These are phyloP conservation scores for Phytophthora meadii DNA, from an alignment of 352 stramenopile genomes.

Conservation along the genomic window DNA sequence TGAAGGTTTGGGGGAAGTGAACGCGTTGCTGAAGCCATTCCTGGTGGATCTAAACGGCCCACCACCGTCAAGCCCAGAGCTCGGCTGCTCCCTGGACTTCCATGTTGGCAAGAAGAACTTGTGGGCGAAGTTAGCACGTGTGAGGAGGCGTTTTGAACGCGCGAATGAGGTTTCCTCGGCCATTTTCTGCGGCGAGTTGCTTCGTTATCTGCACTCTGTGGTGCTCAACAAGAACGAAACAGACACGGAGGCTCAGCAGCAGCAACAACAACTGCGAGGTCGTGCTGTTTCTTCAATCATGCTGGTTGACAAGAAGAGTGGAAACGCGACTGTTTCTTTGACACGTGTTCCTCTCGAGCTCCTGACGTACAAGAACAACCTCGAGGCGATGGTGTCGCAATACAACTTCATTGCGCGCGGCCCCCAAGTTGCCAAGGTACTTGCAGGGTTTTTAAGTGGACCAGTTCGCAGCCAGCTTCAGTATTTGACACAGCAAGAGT, in stretches of 20 bases:
- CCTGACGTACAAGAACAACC: conserved; percentile 80
- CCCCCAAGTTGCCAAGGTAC: conserved; percentile 49
- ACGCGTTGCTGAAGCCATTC: conserved; percentile 62
- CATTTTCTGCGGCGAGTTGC: conserved; percentile 70
- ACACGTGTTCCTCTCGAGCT: conserved; percentile 67
- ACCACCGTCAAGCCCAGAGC: conserved; percentile 40
- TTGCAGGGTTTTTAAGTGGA: conserved; percentile 68
- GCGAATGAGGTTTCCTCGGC: conserved; percentile 70
- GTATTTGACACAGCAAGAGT: conserved; percentile 58
- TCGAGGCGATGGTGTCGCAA: conserved; percentile 81
- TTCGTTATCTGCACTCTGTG: conserved; percentile 74
- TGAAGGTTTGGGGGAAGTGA: conserved; percentile 55
- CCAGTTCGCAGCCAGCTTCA: conserved; percentile 59
- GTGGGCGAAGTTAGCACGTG: conserved; percentile 42
- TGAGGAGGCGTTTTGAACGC: conserved; percentile 63
- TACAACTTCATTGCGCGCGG: conserved; percentile 80
- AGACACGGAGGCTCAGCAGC: conserved; percentile 61
- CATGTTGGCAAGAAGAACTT: conserved; percentile 70
- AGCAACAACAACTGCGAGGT: conserved; percentile 50
- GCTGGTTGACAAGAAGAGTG: conserved; percentile 45
- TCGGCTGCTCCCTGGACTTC: conserved; percentile 58
- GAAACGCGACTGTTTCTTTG: conserved; percentile 28
- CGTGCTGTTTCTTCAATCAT: conserved; percentile 66
- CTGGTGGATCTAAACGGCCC: conserved; percentile 56
- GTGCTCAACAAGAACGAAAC: conserved; percentile 73